phyloP scores from a whole-genome alignment of 2,329 filamentous ascomycete species.

The Diaporthe aspalathi region DNA sequence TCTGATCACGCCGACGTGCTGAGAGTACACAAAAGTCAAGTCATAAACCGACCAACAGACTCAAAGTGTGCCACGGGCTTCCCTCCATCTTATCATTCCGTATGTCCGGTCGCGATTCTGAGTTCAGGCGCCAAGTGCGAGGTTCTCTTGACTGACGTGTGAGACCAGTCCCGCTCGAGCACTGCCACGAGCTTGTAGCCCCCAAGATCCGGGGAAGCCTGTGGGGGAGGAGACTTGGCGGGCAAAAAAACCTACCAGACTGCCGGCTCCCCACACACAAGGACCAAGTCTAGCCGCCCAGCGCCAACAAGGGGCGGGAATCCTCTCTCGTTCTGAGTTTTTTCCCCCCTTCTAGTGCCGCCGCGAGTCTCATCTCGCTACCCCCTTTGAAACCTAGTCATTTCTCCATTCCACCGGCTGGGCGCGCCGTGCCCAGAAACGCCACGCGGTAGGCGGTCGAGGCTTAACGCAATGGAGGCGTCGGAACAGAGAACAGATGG shows the following conservation, averaged over 20 bases:
- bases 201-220: slow-evolving; percentile 29
- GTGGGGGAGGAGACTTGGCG: slow-evolving; percentile 22
- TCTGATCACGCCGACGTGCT: background rate
- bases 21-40: background rate
- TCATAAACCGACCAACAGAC: background rate
- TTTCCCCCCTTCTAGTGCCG: background rate
- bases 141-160: slow-evolving; percentile 29
- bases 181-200: slow-evolving; percentile 27
- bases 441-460: slow-evolving; percentile 20
- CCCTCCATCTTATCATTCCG: slow-evolving; percentile 17
- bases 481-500: background rate
- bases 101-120: slow-evolving; percentile 3
- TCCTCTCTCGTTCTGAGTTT: background rate
- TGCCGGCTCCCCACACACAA: slow-evolving; percentile 18
- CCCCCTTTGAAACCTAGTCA: slow-evolving; percentile 24
- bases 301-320: slow-evolving; percentile 24
- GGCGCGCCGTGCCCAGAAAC: slow-evolving; percentile 27
- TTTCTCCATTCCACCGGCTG: slow-evolving; percentile 27
- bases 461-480: background rate
- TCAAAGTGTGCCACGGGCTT: slow-evolving; percentile 1
- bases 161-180: slow-evolving; percentile 4
- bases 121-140: slow-evolving; percentile 18
- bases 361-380: slow-evolving; percentile 17
- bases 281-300: slow-evolving; percentile 14
- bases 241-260: slow-evolving; percentile 16